Conservation (phyloP, 352 stramenopile species). For the Globisporangium cylindrosporum region DNA sequence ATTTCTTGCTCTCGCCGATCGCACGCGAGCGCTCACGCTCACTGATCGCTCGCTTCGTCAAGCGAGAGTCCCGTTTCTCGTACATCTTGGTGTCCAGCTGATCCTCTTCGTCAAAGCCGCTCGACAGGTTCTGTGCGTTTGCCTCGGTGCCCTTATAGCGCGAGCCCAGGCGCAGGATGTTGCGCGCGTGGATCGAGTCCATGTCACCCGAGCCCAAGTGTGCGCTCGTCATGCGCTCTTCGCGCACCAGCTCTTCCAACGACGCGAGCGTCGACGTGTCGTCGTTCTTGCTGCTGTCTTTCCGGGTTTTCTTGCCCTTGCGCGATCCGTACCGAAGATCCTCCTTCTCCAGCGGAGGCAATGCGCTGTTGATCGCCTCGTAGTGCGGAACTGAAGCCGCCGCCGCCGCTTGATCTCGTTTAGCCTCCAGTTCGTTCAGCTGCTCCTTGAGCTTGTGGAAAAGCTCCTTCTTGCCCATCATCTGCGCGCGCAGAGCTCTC, state of each 20-base stretch:
- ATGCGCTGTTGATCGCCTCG: constrained; percentile 48
- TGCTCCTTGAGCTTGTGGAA: constrained; percentile 77
- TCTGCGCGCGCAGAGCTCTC: constrained; percentile 72
- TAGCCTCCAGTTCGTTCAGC: constrained; percentile 77
- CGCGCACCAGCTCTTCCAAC: constrained; percentile 74
- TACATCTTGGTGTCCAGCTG: constrained; percentile 71
- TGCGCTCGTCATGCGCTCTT: constrained; percentile 62
- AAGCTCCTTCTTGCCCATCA: constrained; percentile 73
- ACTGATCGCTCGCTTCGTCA: constrained; percentile 56
- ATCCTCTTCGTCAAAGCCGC: constrained; percentile 82
- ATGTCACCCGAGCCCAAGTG: constrained; percentile 50
- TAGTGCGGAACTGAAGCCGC: constrained; percentile 50
- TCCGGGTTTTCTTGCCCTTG: constrained; percentile 63
- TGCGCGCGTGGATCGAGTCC: constrained; percentile 62
- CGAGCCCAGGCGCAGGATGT: constrained; percentile 71
- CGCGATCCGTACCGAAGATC: constrained; percentile 55
- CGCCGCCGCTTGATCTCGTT: constrained; percentile 39
- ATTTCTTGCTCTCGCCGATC: constrained; percentile 64
- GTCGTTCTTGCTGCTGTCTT: constrained; percentile 19
- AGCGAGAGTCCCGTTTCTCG: constrained; percentile 33
- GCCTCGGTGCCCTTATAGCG: constrained; percentile 72
- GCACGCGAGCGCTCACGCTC: constrained; percentile 51
- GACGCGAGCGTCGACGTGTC: constrained; percentile 27
- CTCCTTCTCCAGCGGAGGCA: constrained; percentile 70
- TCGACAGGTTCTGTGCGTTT: constrained; percentile 59